Conservation (phyloP, 768 basidiomycete genomes). For the Phaeotremella fagi region DNA sequence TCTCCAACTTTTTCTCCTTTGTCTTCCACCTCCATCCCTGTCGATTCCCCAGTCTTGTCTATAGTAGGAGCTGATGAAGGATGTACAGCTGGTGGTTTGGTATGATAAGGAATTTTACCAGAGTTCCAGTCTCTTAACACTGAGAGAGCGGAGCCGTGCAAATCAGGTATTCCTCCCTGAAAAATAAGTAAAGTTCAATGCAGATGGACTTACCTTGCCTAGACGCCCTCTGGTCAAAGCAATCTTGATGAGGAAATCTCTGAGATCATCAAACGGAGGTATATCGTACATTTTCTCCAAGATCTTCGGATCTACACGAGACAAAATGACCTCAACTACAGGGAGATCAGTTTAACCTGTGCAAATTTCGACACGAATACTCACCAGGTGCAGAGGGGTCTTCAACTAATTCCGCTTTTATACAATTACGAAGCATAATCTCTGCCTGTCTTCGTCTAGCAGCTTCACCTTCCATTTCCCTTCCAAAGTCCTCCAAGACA, state of each 20-base stretch:
- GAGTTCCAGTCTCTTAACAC: conserved; percentile 91
- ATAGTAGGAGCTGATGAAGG: conserved; percentile 65
- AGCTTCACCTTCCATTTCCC: conserved; percentile 44
- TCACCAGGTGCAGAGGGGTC: conserved; percentile 84
- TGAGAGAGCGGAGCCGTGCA: conserved; percentile 72
- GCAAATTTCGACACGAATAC: conserved; percentile 35
- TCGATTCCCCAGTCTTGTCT: conserved; percentile 45
- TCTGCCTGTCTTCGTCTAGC: conserved; percentile 53
- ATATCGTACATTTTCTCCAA: conserved; percentile 80
- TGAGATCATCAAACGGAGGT: conserved; percentile 63
- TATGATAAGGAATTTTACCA: conserved; percentile 88
- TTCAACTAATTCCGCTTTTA: conserved; percentile 83
- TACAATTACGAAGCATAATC: conserved; percentile 76
- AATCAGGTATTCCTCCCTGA: conserved; percentile 85
- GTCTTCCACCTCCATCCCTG: conserved; percentile 41
- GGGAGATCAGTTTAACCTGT: background rate
- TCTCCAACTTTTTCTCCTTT: conserved; percentile 75
- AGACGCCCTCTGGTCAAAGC: conserved; percentile 77
- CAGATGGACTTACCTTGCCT: conserved; percentile 60
- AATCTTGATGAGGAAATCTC: conserved; percentile 86
- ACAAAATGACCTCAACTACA: conserved; percentile 79
- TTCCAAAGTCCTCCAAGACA: conserved; percentile 80
- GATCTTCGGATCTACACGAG: conserved; percentile 64
- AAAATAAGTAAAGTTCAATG: background rate
- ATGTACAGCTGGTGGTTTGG: conserved; percentile 70